phyloP scores from a whole-genome alignment of 192 early-diverging fungal species.

The Coemansia sp. region DNA sequence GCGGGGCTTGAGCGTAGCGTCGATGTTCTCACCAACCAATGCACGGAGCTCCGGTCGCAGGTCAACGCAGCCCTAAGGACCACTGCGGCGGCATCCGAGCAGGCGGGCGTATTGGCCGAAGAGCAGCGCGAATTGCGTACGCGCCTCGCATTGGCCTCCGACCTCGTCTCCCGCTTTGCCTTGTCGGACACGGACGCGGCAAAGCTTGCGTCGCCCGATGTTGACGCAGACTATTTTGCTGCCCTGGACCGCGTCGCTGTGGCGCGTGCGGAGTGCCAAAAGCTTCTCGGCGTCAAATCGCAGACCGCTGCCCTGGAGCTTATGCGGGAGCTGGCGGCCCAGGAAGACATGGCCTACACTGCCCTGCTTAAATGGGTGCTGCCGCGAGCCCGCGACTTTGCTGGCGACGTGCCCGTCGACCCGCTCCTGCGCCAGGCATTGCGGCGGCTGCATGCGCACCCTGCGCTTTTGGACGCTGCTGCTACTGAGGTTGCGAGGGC shows the following conservation, averaged over 20 bases:
- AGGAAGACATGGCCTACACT: constrained; percentile 22
- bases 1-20: constrained; percentile 27
- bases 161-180: constrained; percentile 16
- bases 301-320: constrained; percentile 26
- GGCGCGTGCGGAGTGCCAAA: constrained; percentile 22
- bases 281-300: constrained; percentile 11
- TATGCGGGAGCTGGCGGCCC: constrained; percentile 11
- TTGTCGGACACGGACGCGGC: neutral
- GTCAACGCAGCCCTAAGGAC: constrained; percentile 19
- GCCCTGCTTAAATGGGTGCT: constrained; percentile 36
- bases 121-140: constrained; percentile 25
- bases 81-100: constrained; percentile 16
- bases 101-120: constrained; percentile 24
- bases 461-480: constrained; percentile 22
- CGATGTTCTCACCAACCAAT: constrained; percentile 15
- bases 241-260: constrained; percentile 13
- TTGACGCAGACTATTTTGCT: constrained; percentile 10
- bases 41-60: constrained; percentile 10
- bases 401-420: constrained; percentile 12
- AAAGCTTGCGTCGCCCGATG: neutral
- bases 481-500: constrained; percentile 10
- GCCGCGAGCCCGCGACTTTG: constrained; percentile 14
- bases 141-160: constrained; percentile 5
- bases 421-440: constrained; percentile 20
- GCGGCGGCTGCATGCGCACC: constrained; percentile 15